Evolutionary conservation across 805 yeast genomes (phyloP).

Genomic region (Cyberlindnera saturnus): DNA sequence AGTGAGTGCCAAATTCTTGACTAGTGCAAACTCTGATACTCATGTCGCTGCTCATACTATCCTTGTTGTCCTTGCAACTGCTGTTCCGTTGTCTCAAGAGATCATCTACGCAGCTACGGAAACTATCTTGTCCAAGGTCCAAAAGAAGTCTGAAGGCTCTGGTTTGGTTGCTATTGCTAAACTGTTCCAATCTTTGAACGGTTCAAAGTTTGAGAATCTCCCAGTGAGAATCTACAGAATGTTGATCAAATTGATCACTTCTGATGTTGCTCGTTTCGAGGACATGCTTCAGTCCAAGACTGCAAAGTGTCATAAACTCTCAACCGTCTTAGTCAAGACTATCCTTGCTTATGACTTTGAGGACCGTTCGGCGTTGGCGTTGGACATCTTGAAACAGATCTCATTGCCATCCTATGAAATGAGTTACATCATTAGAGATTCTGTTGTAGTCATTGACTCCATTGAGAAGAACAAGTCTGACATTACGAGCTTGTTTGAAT

Average conservation of each 20-base stretch:
- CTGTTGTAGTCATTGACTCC: constrained; percentile 29
- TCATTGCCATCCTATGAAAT: constrained; percentile 31
- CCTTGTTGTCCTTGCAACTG: constrained; percentile 68
- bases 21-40: constrained; percentile 45
- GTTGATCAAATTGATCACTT: constrained; percentile 24
- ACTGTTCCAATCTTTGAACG: constrained; percentile 41
- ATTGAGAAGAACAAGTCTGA: constrained; percentile 32
- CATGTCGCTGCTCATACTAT: constrained; percentile 83
- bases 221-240: constrained; percentile 32
- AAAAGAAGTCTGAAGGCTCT: constrained; percentile 33
- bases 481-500: constrained; percentile 34
- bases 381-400: constrained; percentile 29
- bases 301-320: constrained; percentile 33
- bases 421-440: constrained; percentile 32
- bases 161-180: constrained; percentile 43
- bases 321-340: constrained; percentile 39
- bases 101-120: constrained; percentile 57
- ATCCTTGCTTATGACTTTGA: constrained; percentile 37
- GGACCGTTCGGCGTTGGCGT: constrained; percentile 26
- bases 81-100: constrained; percentile 54
- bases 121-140: constrained; percentile 45
- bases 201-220: constrained; percentile 34
- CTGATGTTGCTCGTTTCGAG: constrained; percentile 19
- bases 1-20: constrained; percentile 48
- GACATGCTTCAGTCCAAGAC: constrained; percentile 24